Conservation (phyloP, 352 stramenopile genomes). For the Phytophthora sp. region DNA sequence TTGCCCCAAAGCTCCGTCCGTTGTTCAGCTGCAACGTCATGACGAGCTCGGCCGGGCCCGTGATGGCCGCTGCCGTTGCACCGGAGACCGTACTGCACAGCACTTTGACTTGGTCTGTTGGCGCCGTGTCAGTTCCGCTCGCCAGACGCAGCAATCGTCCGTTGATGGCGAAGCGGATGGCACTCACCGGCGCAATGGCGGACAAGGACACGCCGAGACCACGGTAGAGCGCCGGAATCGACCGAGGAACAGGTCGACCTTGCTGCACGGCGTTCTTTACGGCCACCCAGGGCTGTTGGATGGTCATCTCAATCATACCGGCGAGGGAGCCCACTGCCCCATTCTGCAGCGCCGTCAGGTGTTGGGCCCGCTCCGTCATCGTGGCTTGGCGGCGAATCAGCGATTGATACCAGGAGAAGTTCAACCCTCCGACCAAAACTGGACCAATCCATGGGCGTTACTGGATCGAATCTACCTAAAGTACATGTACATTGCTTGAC, state of each 20-base stretch:
- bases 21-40: constrained; percentile 88
- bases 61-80: constrained; percentile 60
- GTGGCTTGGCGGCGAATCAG: constrained; percentile 3
- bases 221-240: constrained; percentile 69
- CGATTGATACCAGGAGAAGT: constrained; percentile 25
- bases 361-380: constrained; percentile 60
- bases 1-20: constrained; percentile 61
- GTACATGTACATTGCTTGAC: too few species aligned
- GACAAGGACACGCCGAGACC: constrained; percentile 76
- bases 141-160: constrained; percentile 59
- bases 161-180: constrained; percentile 81
- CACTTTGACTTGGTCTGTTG: constrained; percentile 62
- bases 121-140: constrained; percentile 19
- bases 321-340: constrained; percentile 75
- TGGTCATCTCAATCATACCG: constrained; percentile 82
- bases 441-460: too few species aligned
- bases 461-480: too few species aligned
- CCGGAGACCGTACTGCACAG: constrained; percentile 60
- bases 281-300: constrained; percentile 82
- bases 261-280: constrained; percentile 89
- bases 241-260: constrained; percentile 64
- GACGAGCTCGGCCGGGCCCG: constrained; percentile 72
- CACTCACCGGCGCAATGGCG: constrained; percentile 80
- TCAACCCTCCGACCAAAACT: too few species aligned
- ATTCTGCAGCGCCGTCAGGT: constrained; percentile 73